These are phyloP conservation scores for Leccinum colubrinum DNA, from an alignment of 1,284 basidiomycete species.

Conservation along the genomic window DNA sequence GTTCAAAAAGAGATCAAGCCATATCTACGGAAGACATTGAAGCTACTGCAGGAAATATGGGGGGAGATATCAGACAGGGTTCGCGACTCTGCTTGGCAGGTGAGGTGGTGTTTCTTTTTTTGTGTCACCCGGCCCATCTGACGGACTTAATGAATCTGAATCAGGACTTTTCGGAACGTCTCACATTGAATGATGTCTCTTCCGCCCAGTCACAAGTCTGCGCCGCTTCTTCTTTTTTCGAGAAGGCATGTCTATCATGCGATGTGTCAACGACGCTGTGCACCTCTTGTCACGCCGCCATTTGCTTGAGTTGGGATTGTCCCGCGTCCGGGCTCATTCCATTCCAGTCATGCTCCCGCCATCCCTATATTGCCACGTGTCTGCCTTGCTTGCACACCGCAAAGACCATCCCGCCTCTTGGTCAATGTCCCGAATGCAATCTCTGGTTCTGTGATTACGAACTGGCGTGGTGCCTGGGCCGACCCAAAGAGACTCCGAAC, in stretches of 20 bases:
- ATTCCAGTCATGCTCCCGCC: constrained; percentile 8
- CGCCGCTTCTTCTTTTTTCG: not conserved
- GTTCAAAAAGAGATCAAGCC: not conserved
- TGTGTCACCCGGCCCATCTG: no score
- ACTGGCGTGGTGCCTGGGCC: constrained; percentile 24
- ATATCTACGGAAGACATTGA: not conserved
- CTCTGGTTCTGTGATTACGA: constrained; percentile 24
- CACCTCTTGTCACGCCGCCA: constrained; percentile 12
- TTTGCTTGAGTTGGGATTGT: constrained; percentile 22
- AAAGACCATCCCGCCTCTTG: constrained; percentile 16
- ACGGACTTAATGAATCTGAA: not conserved
- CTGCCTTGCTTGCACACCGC: constrained; percentile 11
- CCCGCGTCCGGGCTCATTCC: constrained; percentile 15
- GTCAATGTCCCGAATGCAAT: constrained; percentile 21
- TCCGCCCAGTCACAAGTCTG: not conserved
- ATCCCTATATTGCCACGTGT: constrained; percentile 5
- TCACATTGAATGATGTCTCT: not conserved
- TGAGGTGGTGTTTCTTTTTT: not conserved
- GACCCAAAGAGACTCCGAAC: constrained; percentile 7
- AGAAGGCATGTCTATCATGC: constrained; percentile 17
- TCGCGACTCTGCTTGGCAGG: not conserved
- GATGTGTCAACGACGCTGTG: constrained; percentile 9
- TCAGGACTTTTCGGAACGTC: not conserved
- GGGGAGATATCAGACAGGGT: no score
- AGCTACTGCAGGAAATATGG: not conserved